phyloP scores from a whole-genome alignment of 2,329 filamentous ascomycete genomes.

The Ceratocystis cubensis region DNA sequence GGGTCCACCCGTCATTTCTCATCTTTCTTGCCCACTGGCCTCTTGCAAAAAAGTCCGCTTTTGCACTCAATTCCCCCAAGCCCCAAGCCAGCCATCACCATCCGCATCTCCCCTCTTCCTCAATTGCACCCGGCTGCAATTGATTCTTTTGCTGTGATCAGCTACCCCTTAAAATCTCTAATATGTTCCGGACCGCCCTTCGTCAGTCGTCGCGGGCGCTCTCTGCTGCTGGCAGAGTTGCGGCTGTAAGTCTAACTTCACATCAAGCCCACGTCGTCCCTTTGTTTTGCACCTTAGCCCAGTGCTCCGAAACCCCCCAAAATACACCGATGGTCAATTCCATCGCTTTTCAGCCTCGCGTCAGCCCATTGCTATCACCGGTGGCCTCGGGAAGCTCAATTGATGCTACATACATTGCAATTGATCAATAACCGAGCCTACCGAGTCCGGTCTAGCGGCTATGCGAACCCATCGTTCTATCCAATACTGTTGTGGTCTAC shows the following conservation, averaged over 20 bases:
- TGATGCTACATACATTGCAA: conserved; percentile 14
- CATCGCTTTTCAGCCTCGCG: conserved; percentile 32
- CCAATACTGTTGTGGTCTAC: conserved; percentile 3
- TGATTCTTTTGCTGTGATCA: conserved; percentile 38
- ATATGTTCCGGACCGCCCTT: conserved; percentile 97
- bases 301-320: conserved; percentile 14
- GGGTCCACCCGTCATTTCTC: conserved; percentile 21
- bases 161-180: conserved; percentile 26
- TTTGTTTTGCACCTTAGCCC: conserved; percentile 8
- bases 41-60: conserved; percentile 22
- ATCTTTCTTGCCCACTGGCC: conserved; percentile 22
- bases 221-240: conserved; percentile 82
- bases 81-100: conserved; percentile 22
- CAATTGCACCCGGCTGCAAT: conserved; percentile 53
- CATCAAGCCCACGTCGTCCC: conserved; percentile 11
- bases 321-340: conserved; percentile 33
- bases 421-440: conserved; percentile 18
- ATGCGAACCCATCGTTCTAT: conserved; percentile 27
- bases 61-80: conserved; percentile 22
- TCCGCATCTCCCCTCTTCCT: conserved; percentile 29
- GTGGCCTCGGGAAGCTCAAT: conserved; percentile 20
- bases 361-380: conserved; percentile 13
- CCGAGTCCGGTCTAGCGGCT: conserved; percentile 10
- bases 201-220: conserved; percentile 91
- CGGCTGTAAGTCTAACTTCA: conserved; percentile 67